Evolutionary conservation across 1,284 basidiomycete species (phyloP), one percentile per base, ranked within the genome.

Genomic region (Lignosus rhinocerotis): DNA sequence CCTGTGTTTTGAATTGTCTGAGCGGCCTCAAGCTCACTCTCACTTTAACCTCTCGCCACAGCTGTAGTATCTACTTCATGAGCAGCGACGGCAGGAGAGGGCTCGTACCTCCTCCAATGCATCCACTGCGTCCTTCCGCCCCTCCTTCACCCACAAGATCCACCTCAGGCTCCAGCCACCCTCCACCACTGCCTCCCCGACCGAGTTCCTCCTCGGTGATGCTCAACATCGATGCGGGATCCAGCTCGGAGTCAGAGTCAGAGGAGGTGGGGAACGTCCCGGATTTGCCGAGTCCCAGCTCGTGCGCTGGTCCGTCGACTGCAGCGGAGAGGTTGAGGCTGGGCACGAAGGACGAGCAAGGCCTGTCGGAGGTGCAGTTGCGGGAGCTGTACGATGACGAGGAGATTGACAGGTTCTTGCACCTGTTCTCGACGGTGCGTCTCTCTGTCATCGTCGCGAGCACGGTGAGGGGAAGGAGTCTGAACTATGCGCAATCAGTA

Each of bases 371-470:
- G 55, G 67, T 63, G 6, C 74, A 84, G 62, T 74, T 87, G 21
- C 73, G 85, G 41, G 77, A 81, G 52, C 62, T 84, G 30, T 87
- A 85, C 59, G 85, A 88, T 32, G 77, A 80, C 53, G 85, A 87
- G 68, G 85, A 88, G 70, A 81, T 87, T 25, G 77, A 85, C 42
- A 73, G 82, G 31, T 86, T 84, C 65, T 69, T 87, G 31, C 68
- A 73, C 39, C 66, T 86, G 21, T 88, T 88, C 70, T 80, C 83
- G 43, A 73, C 78, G 45, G 86, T 87, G 66, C 66, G 78, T 70
- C 11, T 55, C 14, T 30, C 34, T n/a, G 16, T n/a, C 12, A 1
- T 16, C 2, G 10, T 10, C 17, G 43, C 31, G 9, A 25, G 16
- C 11, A 16, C 16, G 33, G n/a, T 34, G 19, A 6, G 25, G 25